Percentiles rank a stretch among this genome's conserved stretches.
These are phyloP conservation scores for Fraxinus velutina DNA, from an alignment of 305 asterid species.

Conservation along the genomic window DNA sequence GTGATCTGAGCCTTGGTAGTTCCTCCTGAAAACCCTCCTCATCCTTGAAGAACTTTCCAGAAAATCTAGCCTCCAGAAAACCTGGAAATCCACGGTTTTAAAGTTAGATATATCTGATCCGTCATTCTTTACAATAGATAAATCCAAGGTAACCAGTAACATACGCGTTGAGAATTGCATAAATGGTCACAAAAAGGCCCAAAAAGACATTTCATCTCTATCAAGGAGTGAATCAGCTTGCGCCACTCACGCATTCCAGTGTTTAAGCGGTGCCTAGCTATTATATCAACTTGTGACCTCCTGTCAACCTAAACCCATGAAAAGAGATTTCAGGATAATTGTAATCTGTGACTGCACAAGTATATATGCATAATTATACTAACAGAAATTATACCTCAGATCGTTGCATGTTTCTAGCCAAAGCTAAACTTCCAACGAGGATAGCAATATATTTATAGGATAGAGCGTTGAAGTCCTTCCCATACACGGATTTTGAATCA, in stretches of 20 bases:
- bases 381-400: slow-evolving; percentile 67
- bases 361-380: slow-evolving; percentile 17
- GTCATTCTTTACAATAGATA: slow-evolving; percentile 9
- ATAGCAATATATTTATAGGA: slow-evolving; percentile 92
- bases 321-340: slow-evolving; percentile 21
- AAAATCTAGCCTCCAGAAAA: slow-evolving; percentile 90
- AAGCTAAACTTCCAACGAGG: slow-evolving; percentile 96
- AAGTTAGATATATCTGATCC: slow-evolving; percentile 9
- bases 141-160: slow-evolving; percentile 32
- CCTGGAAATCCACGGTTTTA: slow-evolving; percentile 41
- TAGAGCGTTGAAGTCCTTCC: slow-evolving; percentile 86
- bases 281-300: slow-evolving; percentile 76
- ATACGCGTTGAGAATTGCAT: slow-evolving; percentile 72
- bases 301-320: slow-evolving; percentile 75
- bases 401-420: slow-evolving; percentile 98
- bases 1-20: slow-evolving; percentile 87
- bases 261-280: slow-evolving; percentile 67
- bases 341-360: slow-evolving; percentile 17
- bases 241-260: slow-evolving; percentile 98
- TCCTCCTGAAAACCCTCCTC: slow-evolving; percentile 83
- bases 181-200: slow-evolving; percentile 72
- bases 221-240: slow-evolving; percentile 84
- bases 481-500: slow-evolving; percentile 90
- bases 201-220: slow-evolving; percentile 83
- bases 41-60: slow-evolving; percentile 93